These are phyloP conservation scores for Solanum lycopersicoides DNA, from an alignment of 257 asterid genomes.

Conservation along the genomic window DNA sequence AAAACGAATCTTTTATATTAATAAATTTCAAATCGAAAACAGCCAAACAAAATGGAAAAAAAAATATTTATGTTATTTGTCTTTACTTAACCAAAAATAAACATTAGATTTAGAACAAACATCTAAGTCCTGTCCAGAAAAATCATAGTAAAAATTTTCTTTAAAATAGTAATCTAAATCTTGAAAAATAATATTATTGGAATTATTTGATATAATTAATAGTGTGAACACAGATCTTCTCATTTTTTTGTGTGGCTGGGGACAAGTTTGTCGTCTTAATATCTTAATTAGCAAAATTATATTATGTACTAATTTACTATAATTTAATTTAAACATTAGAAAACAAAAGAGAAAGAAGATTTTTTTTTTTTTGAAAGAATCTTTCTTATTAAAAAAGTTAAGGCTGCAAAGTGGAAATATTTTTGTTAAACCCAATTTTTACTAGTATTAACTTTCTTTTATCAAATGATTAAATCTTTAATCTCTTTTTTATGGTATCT, in stretches of 20 bases:
- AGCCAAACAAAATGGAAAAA: neutral
- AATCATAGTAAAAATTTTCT: neutral
- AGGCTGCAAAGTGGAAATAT: conserved; percentile 25
- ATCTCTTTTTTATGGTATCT: conserved; percentile 15
- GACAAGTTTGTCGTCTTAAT: neutral
- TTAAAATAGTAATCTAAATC: neutral
- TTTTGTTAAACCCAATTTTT: conserved; percentile 23
- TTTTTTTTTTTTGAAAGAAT: conserved; percentile 30
- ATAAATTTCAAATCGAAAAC: neutral
- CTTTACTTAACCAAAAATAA: neutral
- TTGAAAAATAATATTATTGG: neutral
- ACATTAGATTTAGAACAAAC: neutral
- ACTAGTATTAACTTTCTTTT: conserved; percentile 25
- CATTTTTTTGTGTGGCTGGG: neutral
- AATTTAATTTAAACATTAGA: neutral
- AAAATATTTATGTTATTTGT: neutral
- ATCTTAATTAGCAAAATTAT: neutral
- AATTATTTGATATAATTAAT: neutral
- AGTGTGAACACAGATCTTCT: neutral
- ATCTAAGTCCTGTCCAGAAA: neutral
- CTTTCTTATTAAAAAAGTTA: conserved; percentile 23
- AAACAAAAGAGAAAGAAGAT: conserved; percentile 7
- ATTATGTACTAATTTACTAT: neutral
- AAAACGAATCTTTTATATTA: neutral
- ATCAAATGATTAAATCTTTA: conserved; percentile 34